Base-by-base conservation (phyloP, 176 grass and related monocot species). In the Themeda triandra region DNA sequence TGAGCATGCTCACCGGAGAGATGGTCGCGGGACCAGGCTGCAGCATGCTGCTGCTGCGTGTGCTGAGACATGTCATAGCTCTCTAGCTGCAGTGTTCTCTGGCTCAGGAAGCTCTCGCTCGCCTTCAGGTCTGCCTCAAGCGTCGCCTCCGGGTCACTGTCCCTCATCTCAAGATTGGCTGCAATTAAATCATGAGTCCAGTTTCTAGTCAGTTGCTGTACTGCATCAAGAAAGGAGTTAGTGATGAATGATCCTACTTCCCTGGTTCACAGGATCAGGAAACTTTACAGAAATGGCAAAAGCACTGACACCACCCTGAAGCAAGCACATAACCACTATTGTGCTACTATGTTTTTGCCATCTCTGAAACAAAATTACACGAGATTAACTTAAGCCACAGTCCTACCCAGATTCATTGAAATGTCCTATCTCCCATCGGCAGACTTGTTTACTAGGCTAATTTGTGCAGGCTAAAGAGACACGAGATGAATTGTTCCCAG, bases 91-190 rank as follows among this genome's bases (percentile, higher is more conserved):
- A 42, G 33, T 10, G 44, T n/a, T 14, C 78, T 90, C 60, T 66
- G 62, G 27, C 49, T 63, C 13, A 94, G 35, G 70, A 91, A 87
- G 36, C 71, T 14, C 40, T 91, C 80, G 4, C 32, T 84, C 5
- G 80, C 76, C 88, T 82, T 89, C 51, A 30, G 32, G 76, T 95
- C 91, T 3, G 66, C 78, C 59, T 95, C 83, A 24, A 91, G 78
- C 42, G 83, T 89, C 14, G 91, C 88, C 15, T 48, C 60, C 5
- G 86, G 85, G 56, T 90, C 87, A 65, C 51, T 95, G 79, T 88
- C 76, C 84, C 87, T 89, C 91, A 85, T 96, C 80, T 85, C 88
- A 79, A 96, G 65, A 83, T 93, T 92, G 53, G 93, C 91, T 95
- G 86, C 49, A 82, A 13, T 8, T 3, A 8, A 29, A 71, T 42